Base-by-base conservation (phyloP, 306 rosid genomes). In the Castanospermum australe region DNA sequence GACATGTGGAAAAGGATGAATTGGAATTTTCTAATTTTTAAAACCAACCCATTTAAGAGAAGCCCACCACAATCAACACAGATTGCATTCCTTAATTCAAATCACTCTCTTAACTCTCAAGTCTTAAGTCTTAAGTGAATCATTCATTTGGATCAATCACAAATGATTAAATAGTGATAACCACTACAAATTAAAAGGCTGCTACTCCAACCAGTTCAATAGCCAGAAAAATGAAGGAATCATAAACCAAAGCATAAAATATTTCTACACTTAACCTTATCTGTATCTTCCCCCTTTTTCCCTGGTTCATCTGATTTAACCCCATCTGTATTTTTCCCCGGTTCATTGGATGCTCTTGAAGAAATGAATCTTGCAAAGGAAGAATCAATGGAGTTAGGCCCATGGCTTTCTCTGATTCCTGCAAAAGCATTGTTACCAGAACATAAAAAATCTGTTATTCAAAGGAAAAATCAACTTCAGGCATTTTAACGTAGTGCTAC, bases 281-380 rank as follows among this genome's bases (percentile, higher is more conserved):
- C 81, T 60, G 78, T 2, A 25, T 0, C 35, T 67, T 32, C 5
- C 24, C 66, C 9, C 18, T 38, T 75, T 88, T 66, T 54, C 35
- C 82, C 77, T 2, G 39, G 83, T 77, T 86, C 66, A 45, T 79
- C 61, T 51, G 89, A 82, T 13, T 10, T 20, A 62, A 62, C 68
- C 88, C 84, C 81, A n/a, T 81, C 74, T 65, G 57, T 6, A 55
- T 41, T 70, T 87, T 67, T 41, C 45, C 78, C 70, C 2, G 39
- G 83, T 77, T 86, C 66, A 45, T 79, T 42, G 39, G 92, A 86
- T 73, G 97, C 85, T 71, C 67, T 82, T 13, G 97, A 92, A 54
- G 96, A 92, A 72, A 87, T 47, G 39, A 83, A 59, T 71, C 91
- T 85, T 42, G 82, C 68, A 25, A 79, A 81, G 60, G 70, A 68